Evolutionary conservation across 2,329 filamentous ascomycete genomes (phyloP), one percentile per base, ranked within the genome.

Genomic region (Ciborinia camelliae): DNA sequence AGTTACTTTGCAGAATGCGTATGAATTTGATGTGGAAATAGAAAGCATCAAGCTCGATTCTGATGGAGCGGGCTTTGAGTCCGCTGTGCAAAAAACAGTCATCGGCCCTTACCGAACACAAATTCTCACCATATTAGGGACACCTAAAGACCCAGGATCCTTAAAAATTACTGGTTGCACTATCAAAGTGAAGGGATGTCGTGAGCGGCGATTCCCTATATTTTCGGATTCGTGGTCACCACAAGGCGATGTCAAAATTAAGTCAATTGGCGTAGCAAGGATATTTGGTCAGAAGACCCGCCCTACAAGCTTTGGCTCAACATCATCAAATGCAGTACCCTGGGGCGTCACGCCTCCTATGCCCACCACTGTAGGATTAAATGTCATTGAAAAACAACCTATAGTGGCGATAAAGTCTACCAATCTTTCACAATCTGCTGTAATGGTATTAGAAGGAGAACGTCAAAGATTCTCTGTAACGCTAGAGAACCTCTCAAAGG

Each of bases 391-490:
- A 3, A 81, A 86, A 52, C 92, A 97, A 74, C 95, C 95, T 7
- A 78, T 91, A 4, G 79, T 98, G 4, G 79, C 87, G 3, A 83
- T 97, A 26, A 89, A 90, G 72, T 88, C 88, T 9, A 90, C 89
- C 4, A 91, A 89, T 15, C 81, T 97, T 1, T 86, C 90, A 0
- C 93, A 97, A 73, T 91, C 90, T 28, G 90, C 92, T 12, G 80
- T 97, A 43, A 97, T 97, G 92, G 84, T 99, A 14, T 81, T 99
- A 7, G 94, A 98, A 78, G 95, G 95, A 51, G 94, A 99, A 76
- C 85, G 84, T 28, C 88, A 87, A 70, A 80, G 81, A 0, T 96
- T 98, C 73, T 88, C 85, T 0, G 83, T 97, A 20, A 93, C 90
- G 0, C 79, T 98, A 18, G 85, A 90, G 69, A 99, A 99, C 69